Percentiles rank a stretch among this genome's conserved stretches.
Conservation (phyloP, 805 yeast species). For the Candida namnaoensis region DNA sequence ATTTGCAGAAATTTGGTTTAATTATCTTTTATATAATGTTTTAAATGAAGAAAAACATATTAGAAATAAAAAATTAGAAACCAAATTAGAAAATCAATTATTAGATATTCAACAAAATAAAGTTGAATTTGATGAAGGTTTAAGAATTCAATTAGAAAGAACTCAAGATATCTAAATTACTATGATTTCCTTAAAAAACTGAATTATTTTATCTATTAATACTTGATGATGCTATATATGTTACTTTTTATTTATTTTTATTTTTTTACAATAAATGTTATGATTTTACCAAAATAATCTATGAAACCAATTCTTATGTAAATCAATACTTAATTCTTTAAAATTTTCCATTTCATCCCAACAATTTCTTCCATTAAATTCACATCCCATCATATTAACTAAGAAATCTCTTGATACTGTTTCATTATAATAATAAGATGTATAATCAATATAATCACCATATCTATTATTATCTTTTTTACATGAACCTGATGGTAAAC, state of each 20-base stretch:
- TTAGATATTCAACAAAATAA: constrained; percentile 8
- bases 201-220: too few species aligned
- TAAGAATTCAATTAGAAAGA: constrained; percentile 7
- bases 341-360: constrained; percentile 31
- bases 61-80: constrained; percentile 38
- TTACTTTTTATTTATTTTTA: too few species aligned
- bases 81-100: constrained; percentile 12
- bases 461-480: constrained; percentile 16
- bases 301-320: constrained; percentile 26
- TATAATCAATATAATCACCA: constrained; percentile 10
- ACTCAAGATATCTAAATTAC: constrained; percentile 4
- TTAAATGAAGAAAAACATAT: constrained; percentile 46
- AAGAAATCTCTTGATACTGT: constrained; percentile 25
- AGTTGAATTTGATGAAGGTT: constrained; percentile 7
- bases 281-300: constrained; percentile 7
- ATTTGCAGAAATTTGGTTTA: constrained; percentile 64
- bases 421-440: constrained; percentile 23
- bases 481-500: constrained; percentile 30
- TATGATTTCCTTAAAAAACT: too few species aligned
- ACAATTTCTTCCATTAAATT: constrained; percentile 23
- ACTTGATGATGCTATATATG: too few species aligned
- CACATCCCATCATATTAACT: constrained; percentile 31
- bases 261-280: too few species aligned
- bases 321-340: constrained; percentile 19
- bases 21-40: constrained; percentile 51